Base-by-base conservation (phyloP, 768 basidiomycete genomes). In the Ramaria rubella region DNA sequence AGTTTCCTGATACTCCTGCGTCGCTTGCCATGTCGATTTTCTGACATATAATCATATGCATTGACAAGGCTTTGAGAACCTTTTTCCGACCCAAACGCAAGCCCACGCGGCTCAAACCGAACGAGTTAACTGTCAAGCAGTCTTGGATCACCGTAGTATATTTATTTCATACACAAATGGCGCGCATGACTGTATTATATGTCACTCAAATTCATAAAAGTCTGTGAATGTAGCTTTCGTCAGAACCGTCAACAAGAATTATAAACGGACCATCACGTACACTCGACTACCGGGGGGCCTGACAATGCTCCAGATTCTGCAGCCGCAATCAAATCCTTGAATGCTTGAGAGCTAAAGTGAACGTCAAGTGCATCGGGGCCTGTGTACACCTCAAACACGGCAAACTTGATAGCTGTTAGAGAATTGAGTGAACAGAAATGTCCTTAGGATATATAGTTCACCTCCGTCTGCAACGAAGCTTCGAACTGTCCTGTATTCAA, bases 401-500 rank as follows among this genome's bases (percentile, higher is more conserved):
- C 30, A 40, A 53, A 53, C 33, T 53, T 53, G 52, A 7, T 36
- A 3, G 6, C 52, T 53, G 21, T 23, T 2, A 19, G 19, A 30
- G 27, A 30, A 2, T 30, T 27, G 5, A 52, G 23, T 26, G 2
- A 34, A 2, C 29, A 36, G 17, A 52, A 36, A 12, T 24, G n/a
- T 5, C 26, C 17, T 5, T 7, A 6, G 5, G n/a, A 17, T 14
- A 23, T 24, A 53, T 5, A 5, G n/a, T 27, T 53, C n/a, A 53
- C 52, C 14, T 3, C 52, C 52, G 23, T 53, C 52, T 4, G 30
- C 29, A 9, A 53, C 52, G 7, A 12, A 53, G 23, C 52, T 53
- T 21, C 52, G 52, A 5, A 30, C 17, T n/a, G 52, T 53, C 15
- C 52, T n/a, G 38, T 53, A 53, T 24, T 38, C 33, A 23, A 42